Conservation (phyloP, 2,329 filamentous ascomycete genomes). For the Hymenoscyphus linearis region DNA sequence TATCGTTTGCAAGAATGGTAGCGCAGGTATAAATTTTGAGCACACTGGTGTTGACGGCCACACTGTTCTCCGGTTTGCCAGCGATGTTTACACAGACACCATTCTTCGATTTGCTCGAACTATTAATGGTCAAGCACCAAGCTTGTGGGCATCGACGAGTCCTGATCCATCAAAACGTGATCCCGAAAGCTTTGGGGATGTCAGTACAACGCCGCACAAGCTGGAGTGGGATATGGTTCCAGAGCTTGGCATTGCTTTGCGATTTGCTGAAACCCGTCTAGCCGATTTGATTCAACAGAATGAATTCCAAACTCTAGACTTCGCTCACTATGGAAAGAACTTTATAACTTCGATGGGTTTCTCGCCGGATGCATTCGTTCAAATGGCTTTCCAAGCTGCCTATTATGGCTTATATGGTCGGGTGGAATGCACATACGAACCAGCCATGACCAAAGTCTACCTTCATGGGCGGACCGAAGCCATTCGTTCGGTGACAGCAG, state of each 20-base stretch:
- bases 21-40: constrained; percentile 98
- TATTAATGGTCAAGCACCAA: constrained; percentile 91
- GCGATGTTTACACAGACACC: constrained; percentile 94
- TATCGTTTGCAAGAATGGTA: constrained; percentile 98
- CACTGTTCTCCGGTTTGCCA: constrained; percentile 92
- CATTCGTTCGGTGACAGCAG: constrained; percentile 76
- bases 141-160: constrained; percentile 82
- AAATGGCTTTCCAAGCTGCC: constrained; percentile 98
- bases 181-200: constrained; percentile 85
- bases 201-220: constrained; percentile 90
- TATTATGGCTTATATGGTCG: constrained; percentile 96
- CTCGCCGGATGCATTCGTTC: constrained; percentile 93
- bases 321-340: constrained; percentile 86
- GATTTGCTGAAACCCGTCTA: constrained; percentile 90
- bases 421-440: constrained; percentile 93
- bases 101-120: constrained; percentile 91
- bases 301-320: constrained; percentile 90
- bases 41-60: constrained; percentile 97
- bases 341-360: constrained; percentile 97
- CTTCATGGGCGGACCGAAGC: constrained; percentile 94
- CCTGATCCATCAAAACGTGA: constrained; percentile 91
- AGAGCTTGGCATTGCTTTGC: constrained; percentile 82
- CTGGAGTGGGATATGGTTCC: constrained; percentile 97
- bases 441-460: constrained; percentile 95
- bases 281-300: constrained; percentile 95